Base-by-base conservation (phyloP, 2,329 filamentous ascomycete species). In the Rutstroemia sp. region DNA sequence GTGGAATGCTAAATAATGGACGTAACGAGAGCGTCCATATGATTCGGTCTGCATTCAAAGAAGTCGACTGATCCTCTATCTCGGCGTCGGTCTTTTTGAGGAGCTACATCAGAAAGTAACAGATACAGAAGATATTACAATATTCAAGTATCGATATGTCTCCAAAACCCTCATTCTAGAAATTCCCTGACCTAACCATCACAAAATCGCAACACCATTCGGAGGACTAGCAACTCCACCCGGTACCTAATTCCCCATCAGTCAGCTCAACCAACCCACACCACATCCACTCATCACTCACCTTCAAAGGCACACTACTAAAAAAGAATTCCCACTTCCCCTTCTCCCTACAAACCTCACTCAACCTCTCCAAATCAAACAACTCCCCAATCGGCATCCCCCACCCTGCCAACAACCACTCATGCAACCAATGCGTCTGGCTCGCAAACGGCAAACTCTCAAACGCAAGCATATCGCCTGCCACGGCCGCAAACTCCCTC, bases 301-400 rank as follows among this genome's bases (percentile, higher is more conserved):
- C 77, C 65, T 85, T 85, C 37, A 83, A 69, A 0, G 83, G 82
- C 14, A 74, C 75, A 59, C 80, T 84, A 0, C 79, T 80, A 23
- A 87, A 74, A 71, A 87, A 77, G 65, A 87, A 87, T 5, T 74
- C 78, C 71, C 81, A 86, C 34, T 77, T 72, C 14, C 73, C 70
- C 53, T 75, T 73, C 66, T 75, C 72, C 66, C 75, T 75, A 65
- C 82, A 83, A 49, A 79, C 75, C 41, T 71, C 71, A 0, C 79
- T 61, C 9, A 79, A 57, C 3, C 58, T 64, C 49, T 77, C 74
- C 12, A 79, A 59, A 52, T 78, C 71, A 57, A 78, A 78, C 48
- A 78, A 62, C 63, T 79, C 77, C 0, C 77, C 76, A 39, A 79
- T 76, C 0, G 76, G 75, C 70, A 78, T 71, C 0, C 78, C 78